phyloP scores from a whole-genome alignment of 2,329 filamentous ascomycete genomes.

The Penicillium sp. region DNA sequence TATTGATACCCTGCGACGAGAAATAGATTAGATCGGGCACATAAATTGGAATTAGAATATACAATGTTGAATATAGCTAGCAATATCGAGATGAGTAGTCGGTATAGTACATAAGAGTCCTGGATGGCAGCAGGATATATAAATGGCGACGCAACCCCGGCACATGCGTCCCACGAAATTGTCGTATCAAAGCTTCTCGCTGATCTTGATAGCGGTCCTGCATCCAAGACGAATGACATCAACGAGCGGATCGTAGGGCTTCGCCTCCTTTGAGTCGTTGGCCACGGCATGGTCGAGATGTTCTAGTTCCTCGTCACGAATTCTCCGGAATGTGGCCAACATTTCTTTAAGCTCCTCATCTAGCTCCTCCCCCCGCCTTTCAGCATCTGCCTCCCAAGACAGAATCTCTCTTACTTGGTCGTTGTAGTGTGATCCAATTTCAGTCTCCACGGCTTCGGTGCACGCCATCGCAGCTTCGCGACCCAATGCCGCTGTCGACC shows the following conservation, averaged over 20 bases:
- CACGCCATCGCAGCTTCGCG: slow-evolving; percentile 97
- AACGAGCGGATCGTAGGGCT: slow-evolving; percentile 85
- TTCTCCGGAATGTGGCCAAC: slow-evolving; percentile 71
- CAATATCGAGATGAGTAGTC: background rate
- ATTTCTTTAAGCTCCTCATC: slow-evolving; percentile 74
- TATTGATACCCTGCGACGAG: slow-evolving; percentile 25
- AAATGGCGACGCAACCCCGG: background rate
- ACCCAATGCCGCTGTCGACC: slow-evolving; percentile 84
- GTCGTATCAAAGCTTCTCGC: slow-evolving; percentile 44
- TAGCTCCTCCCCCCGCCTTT: slow-evolving; percentile 74
- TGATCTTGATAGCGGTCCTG: slow-evolving; percentile 88
- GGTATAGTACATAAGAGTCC: slow-evolving; percentile 5
- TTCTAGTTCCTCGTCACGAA: slow-evolving; percentile 93
- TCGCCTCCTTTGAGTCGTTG: slow-evolving; percentile 85
- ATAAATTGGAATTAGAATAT: slow-evolving; percentile 9
- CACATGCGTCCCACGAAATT: too few species aligned
- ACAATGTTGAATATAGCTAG: background rate
- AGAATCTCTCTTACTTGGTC: slow-evolving; percentile 79
- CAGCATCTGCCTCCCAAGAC: slow-evolving; percentile 75
- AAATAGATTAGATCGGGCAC: background rate
- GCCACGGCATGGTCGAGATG: slow-evolving; percentile 94
- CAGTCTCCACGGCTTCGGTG: slow-evolving; percentile 96
- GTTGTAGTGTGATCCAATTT: slow-evolving; percentile 96
- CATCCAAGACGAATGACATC: slow-evolving; percentile 88
- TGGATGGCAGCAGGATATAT: background rate